Evolutionary conservation across 1,139 yeast genomes (phyloP), one percentile per base, ranked within the genome.

Genomic region (Blastobotrys illinoisensis): DNA sequence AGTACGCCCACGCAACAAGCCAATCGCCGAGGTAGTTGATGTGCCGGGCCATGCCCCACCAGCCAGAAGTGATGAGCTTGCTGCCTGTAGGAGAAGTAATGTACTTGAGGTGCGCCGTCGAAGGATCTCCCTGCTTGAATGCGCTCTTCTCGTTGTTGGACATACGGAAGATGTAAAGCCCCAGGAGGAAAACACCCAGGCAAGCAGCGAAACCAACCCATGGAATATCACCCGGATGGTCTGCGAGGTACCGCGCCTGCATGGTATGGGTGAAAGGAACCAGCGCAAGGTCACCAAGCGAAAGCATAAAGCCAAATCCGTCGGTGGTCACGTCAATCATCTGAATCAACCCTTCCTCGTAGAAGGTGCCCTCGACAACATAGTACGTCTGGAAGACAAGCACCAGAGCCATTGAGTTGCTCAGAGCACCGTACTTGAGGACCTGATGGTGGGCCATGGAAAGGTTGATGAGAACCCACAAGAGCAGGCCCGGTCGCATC

Each of bases 241-340:
- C 78, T 2, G 91, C 81, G 58, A 91, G 74, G 69, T 84, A 95
- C 59, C 98, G 79, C 2, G 96, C 79, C 67, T 93, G 99, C 58
- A 93, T 70, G 4, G 93, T 79, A 69, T 95, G 93, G 1, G 96
- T 80, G 76, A 93, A 91, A 26, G 99, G 99, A n/a, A 93, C 89
- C 77, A 95, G 80, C 1, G 95, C 83, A 65, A 93, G 77, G 68
- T 93, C 99, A 36, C 99, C 99, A 74, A 91, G 91, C 7, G 91
- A 82, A 52, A 93, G 76, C 99, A 93, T 93, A 73, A 85, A 90
- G 0, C 99, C 99, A 70, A 93, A 89, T 0, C 99, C 99, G 72
- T 93, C 99, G 18, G 97, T 88, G 13, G 96, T 88, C 53, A 90
- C 82, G 68, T 93, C 99, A 79, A 93, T 91, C 97, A 95, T 95